Evolutionary conservation across 192 early-diverging fungal genomes (phyloP).

Genomic region (Glomus cerebriforme): DNA sequence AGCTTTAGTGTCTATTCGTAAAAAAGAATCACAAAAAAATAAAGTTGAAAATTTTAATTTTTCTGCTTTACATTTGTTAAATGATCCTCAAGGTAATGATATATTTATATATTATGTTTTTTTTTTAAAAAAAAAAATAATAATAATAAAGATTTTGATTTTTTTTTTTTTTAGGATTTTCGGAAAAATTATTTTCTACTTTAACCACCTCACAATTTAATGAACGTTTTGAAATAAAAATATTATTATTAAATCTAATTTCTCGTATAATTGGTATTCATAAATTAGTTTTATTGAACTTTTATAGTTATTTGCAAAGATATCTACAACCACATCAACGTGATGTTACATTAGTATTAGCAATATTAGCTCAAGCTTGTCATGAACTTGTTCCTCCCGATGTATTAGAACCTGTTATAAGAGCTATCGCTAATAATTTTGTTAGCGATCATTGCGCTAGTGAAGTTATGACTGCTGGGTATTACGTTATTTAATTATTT

Average conservation of each 20-base stretch:
- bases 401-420: constrained; percentile 81
- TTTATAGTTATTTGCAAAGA: constrained; percentile 91
- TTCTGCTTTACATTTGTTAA: constrained; percentile 89
- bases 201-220: constrained; percentile 66
- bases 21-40: constrained; percentile 64
- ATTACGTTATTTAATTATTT: constrained; percentile 10
- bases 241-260: constrained; percentile 92
- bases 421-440: constrained; percentile 95
- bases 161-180: constrained; percentile 59
- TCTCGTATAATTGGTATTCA: constrained; percentile 95
- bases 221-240: constrained; percentile 87
- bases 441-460: constrained; percentile 87
- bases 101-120: too few relatives aligned
- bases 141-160: neutral
- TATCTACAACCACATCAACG: constrained; percentile 95
- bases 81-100: constrained; percentile 86
- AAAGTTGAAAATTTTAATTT: constrained; percentile 84
- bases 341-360: constrained; percentile 92
- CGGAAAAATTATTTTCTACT: constrained; percentile 91
- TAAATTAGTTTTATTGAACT: constrained; percentile 86
- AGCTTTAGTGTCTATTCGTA: constrained; percentile 71
- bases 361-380: constrained; percentile 85
- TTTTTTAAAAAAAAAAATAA: neutral
- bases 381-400: constrained; percentile 96
- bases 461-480: constrained; percentile 95